Conservation (phyloP, 225 moss, liverwort and hornwort genomes). For the Neckera pumila region DNA sequence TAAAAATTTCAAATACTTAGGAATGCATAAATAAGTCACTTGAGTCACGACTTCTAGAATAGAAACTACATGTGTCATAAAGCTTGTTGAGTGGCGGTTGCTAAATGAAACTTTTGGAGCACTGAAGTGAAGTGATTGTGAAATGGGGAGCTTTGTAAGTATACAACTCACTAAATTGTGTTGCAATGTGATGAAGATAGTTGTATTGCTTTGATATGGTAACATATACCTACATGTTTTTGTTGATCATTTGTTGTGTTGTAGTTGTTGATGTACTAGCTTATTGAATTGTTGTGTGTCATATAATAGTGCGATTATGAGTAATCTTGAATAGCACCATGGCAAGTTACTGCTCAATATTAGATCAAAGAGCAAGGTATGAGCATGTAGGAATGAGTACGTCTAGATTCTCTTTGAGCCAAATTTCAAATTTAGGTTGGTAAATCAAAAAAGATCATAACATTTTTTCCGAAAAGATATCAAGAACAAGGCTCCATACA, state of each 20-base stretch:
- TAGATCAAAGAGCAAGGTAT: accelerated
- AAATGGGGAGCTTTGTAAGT: background rate
- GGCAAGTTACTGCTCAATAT: background rate
- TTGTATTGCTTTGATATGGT: background rate
- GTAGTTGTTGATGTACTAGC: background rate
- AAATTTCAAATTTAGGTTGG: background rate
- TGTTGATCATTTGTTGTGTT: background rate
- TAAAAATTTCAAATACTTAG: background rate
- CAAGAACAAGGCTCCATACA: accelerated
- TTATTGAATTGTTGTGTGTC: background rate
- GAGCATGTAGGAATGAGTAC: background rate
- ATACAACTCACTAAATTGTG: background rate
- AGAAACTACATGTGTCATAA: background rate
- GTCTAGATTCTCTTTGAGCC: accelerated
- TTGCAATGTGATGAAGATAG: background rate
- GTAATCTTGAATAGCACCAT: background rate
- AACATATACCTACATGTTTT: background rate
- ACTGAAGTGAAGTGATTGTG: background rate
- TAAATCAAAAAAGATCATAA: background rate
- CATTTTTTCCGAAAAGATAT: background rate
- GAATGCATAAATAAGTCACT: background rate
- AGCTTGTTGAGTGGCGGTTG: background rate
- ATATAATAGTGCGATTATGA: background rate
- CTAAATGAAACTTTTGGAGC: background rate
- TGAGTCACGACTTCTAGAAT: background rate